Conservation (phyloP, 2,329 filamentous ascomycete genomes). For the Chaetomium sp. region DNA sequence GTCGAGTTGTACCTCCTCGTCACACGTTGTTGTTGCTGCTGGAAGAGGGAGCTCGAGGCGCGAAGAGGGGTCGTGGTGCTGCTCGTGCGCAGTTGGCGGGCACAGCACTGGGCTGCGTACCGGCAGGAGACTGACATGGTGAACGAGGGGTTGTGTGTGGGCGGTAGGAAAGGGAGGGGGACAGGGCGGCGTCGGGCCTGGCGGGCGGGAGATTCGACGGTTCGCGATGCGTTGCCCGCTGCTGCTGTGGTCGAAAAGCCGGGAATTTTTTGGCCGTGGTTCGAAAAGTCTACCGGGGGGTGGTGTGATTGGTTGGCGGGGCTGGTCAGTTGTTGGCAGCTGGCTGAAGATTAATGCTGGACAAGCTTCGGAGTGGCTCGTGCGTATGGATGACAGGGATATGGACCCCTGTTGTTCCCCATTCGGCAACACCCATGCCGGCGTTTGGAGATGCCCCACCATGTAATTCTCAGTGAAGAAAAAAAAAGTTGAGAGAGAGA, state of each 20-base stretch:
- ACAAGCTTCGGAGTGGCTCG: background rate
- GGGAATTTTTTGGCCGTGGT: conserved; percentile 24
- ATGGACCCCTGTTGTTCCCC: conserved; percentile 3
- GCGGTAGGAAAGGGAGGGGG: conserved; percentile 11
- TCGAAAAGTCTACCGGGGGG: conserved; percentile 20
- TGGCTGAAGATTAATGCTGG: background rate
- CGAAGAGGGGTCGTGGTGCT: conserved; percentile 28
- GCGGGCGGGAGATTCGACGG: conserved; percentile 9
- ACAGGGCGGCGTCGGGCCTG: conserved; percentile 8
- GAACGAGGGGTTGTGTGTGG: conserved; percentile 22
- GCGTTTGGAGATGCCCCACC: conserved; percentile 15
- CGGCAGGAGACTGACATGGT: conserved; percentile 58
- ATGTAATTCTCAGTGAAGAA: conserved; percentile 22
- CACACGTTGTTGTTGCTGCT: conserved; percentile 40
- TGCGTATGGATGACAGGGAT: background rate
- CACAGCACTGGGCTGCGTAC: conserved; percentile 58
- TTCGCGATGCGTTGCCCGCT: conserved; percentile 15
- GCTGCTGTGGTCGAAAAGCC: conserved; percentile 13
- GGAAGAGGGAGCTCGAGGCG: conserved; percentile 38
- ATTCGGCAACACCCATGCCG: conserved; percentile 6
- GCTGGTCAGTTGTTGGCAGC: conserved; percentile 1
- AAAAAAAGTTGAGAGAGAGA: conserved; percentile 31
- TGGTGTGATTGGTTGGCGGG: conserved; percentile 15
- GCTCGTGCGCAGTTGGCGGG: conserved; percentile 52
- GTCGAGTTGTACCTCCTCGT: conserved; percentile 84